Evolutionary conservation across 768 basidiomycete genomes (phyloP).

Genomic region (Panellus pusillus): DNA sequence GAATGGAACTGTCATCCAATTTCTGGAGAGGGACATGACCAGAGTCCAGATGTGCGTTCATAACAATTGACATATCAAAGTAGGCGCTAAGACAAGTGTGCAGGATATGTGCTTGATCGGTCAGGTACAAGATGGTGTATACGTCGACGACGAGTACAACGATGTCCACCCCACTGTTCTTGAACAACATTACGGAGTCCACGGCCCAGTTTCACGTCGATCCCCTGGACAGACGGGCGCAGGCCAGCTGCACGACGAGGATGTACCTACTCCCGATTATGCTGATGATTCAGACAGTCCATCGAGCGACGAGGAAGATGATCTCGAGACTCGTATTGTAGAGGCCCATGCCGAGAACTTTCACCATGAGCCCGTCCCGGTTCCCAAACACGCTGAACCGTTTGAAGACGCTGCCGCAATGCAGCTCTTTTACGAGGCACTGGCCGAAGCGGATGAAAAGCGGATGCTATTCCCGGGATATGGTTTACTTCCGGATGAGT

Average conservation of each 20-base stretch:
- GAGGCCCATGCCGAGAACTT: conserved; percentile 7
- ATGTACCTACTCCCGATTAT: not conserved
- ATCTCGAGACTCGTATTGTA: conserved; percentile 1
- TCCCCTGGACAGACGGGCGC: not conserved
- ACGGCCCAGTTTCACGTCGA: not conserved
- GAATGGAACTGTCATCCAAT: conserved; percentile 33
- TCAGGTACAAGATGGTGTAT: conserved; percentile 1
- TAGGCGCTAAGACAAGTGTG: not conserved
- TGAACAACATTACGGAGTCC: conserved; percentile 9
- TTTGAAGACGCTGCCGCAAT: conserved; percentile 7
- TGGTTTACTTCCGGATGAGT: conserved; percentile 18
- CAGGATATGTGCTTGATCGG: conserved; percentile 9
- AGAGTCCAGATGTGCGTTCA: not conserved
- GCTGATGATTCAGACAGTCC: not conserved
- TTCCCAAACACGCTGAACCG: conserved; percentile 10
- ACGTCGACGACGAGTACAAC: conserved; percentile 10
- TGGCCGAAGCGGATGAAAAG: not conserved
- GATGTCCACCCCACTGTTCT: conserved; percentile 7
- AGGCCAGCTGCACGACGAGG: conserved; percentile 13
- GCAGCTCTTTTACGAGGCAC: not conserved
- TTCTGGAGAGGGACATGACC: conserved; percentile 16
- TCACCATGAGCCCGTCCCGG: conserved; percentile 4
- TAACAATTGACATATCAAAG: not conserved
- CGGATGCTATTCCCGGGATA: conserved; percentile 14
- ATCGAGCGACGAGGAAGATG: not conserved